A percentile compares a stretch with the other conserved stretches of the same genome.
Conservation (phyloP, 2,329 filamentous ascomycete genomes). For the Trichocomaceae sp. region DNA sequence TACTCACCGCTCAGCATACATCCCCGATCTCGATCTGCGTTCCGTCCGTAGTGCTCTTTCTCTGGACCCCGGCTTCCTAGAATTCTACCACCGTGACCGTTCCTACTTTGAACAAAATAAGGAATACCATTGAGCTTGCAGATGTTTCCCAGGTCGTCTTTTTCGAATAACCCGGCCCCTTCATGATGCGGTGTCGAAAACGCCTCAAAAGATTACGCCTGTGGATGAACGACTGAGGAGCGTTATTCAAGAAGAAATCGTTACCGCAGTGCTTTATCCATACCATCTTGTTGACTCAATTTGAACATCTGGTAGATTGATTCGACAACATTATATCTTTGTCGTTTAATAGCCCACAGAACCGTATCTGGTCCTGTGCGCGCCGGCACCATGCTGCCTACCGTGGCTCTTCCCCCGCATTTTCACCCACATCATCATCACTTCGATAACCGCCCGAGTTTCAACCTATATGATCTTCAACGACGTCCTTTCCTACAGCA, state of each 20-base stretch:
- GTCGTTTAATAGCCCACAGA: slow-evolving; percentile 8
- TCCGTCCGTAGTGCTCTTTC: background rate
- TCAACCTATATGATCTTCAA: slow-evolving; percentile 30
- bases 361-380: slow-evolving; percentile 1
- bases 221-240: slow-evolving; percentile 27
- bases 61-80: background rate
- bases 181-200: slow-evolving; percentile 43
- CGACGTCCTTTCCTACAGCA: slow-evolving; percentile 20
- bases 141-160: background rate
- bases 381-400: slow-evolving; percentile 39
- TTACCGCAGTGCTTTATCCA: slow-evolving; percentile 11
- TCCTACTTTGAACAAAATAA: background rate
- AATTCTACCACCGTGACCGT: too few relatives aligned
- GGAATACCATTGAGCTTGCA: background rate
- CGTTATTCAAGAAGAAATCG: slow-evolving; percentile 18
- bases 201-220: slow-evolving; percentile 36
- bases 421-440: slow-evolving; percentile 39
- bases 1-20: background rate
- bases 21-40: background rate
- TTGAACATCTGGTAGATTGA: background rate
- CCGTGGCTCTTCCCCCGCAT: slow-evolving; percentile 40
- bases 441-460: slow-evolving; percentile 23
- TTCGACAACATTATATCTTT: background rate
- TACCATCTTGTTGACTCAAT: slow-evolving; percentile 13
- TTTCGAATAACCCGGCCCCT: slow-evolving; percentile 1